Evolutionary conservation across 768 basidiomycete genomes (phyloP), one percentile per base, ranked within the genome.

Genomic region (Leccinum incarnatum): DNA sequence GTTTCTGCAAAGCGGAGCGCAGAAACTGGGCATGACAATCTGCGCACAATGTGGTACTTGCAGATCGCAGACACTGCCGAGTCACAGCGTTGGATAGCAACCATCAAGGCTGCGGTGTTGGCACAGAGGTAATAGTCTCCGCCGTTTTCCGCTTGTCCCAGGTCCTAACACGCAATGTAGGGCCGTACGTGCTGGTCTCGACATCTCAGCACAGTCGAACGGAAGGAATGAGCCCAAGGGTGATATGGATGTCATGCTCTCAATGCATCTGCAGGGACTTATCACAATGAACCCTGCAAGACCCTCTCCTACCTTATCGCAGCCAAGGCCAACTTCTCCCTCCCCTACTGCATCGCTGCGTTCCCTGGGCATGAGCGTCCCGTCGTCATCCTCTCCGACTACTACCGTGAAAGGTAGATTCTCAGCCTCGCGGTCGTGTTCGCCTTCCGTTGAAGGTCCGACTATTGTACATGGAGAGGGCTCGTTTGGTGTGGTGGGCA

Each of bases 241-340:
- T 6, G 90, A 92, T 67, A 83, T 92, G 77, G 90, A 92, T 68
- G 90, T 91, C 50, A 88, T 91, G 83, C 78, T 92, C 36, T 87
- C 88, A 30, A 89, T 92, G 79, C 85, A 86, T 51, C 78, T 83
- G 32, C 88, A 89, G 64, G 84, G 82, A n/a, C 54, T 75, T 78
- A 62, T 75, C 76, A 29, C 77, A 77, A 27, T 71, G 72, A 54
- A 70, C 45, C 55, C 61, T 45, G 48, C 47, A 27, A 61, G 64
- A 53, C 34, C 56, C 21, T 63, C 56, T 23, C 47, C 53, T 54
- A 51, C 58, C 21, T 55, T 50, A 21, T 48, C 59, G 8, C 69
- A 64, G n/a, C 37, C 60, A 11, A 52, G 53, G 15, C 60, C 74
- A 12, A 61, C 69, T 40, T 66, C 72, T 2, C 65, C 69, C 23